Percentiles rank a stretch among this genome's conserved stretches.
Conservation (phyloP, 78 protist genomes). For the Emiliania huxleyi region DNA sequence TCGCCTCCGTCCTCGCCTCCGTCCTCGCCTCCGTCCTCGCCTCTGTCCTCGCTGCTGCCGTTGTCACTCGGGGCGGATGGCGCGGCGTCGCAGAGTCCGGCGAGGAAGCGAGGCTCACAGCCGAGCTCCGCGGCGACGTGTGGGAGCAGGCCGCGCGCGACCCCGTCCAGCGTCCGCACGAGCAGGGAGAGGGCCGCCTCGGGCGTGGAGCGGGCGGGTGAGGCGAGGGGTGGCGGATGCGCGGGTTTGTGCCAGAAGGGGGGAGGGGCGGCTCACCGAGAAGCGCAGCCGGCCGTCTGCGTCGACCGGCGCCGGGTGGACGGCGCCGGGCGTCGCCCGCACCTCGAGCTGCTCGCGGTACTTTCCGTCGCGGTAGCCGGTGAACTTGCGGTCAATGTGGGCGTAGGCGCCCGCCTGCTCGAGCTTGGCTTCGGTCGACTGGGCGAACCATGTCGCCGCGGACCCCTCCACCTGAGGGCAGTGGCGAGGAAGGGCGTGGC, state of each 20-base stretch:
- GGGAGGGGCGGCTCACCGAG: too few relatives aligned
- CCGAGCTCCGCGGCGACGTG: background rate
- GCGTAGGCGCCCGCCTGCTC: background rate
- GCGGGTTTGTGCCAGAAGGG: too few relatives aligned
- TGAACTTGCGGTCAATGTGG: slow-evolving; percentile 21
- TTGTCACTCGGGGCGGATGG: too few relatives aligned
- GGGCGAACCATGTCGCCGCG: background rate
- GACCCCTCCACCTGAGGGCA: too few relatives aligned
- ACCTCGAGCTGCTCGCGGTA: slow-evolving; percentile 29
- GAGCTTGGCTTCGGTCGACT: background rate
- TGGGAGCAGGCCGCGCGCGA: background rate
- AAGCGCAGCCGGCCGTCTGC: background rate
- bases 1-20: too few relatives aligned
- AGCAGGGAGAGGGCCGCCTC: background rate
- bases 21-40: too few relatives aligned
- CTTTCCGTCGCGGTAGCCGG: background rate
- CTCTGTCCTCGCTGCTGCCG: too few relatives aligned
- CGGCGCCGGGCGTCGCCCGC: background rate
- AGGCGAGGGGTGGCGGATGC: too few relatives aligned
- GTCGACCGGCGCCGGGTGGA: background rate
- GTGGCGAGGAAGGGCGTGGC: too few relatives aligned
- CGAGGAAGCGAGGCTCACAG: background rate
- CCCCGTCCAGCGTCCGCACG: background rate
- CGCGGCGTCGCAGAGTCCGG: background rate
- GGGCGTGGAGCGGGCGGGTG: too few relatives aligned